Base-by-base conservation (phyloP, 352 stramenopile genomes). In the Phytophthora aleatoria region DNA sequence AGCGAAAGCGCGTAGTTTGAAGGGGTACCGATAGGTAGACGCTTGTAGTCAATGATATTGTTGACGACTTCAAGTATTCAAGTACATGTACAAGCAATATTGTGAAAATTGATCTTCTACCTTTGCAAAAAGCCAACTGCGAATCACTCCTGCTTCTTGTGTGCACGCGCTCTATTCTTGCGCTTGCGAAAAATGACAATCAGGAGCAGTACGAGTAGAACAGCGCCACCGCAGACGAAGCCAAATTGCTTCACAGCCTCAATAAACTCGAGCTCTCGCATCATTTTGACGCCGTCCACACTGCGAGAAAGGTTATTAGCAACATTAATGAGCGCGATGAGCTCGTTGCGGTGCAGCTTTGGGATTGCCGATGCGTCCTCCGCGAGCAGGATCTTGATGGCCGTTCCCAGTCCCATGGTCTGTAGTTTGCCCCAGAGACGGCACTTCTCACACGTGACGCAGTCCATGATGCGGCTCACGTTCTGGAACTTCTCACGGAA, bases 401-500 rank as follows among this genome's bases (percentile, higher is more conserved):
- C 96, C 6, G 97, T 98, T 28, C 97, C 97, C 50, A 99, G 85
- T 36, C 97, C 97, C 69, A 99, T 83, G 50, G 98, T 98, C 62
- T 98, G 92, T 53, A 99, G 79, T 78, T 99, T 99, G 13, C 97
- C 97, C 87, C 98, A 98, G 3, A 99, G 79, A 9, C 97, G 97
- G 76, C 97, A 99, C 73, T 98, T 98, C 62, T 99, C 96, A 76
- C 97, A 99, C 50, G 96, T 97, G 33, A 99, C 97, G 74, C 97
- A 99, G 79, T 99, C 97, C 79, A 99, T 96, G 72, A 99, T 99
- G 51, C 87, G 90, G 20, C 81, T 97, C 56, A 99, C 94, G 76
- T 99, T 99, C 61, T 98, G 92, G 77, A 99, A 99, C 57, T 98
- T 98, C 47, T 78, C 74, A 27, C 75, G 82, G 64, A 96, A 95